These are phyloP conservation scores for Curvularia sp. DNA, from an alignment of 2,329 filamentous ascomycete species.

Conservation along the genomic window DNA sequence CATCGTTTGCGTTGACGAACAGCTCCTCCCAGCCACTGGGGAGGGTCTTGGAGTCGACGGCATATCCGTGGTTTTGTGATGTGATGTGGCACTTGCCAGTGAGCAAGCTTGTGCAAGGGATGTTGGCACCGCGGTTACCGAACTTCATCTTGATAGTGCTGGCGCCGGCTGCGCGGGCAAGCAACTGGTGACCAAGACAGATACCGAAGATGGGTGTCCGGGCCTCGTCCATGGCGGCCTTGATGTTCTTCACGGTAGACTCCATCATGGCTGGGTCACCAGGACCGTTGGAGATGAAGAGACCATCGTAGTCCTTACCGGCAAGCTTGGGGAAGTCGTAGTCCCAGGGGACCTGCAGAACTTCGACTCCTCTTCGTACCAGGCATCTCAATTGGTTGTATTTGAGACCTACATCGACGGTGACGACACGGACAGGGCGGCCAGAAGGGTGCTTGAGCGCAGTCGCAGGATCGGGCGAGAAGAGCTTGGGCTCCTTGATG, in stretches of 20 bases:
- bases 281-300: conserved; percentile 97
- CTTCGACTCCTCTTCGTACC: conserved; percentile 87
- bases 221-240: conserved; percentile 76
- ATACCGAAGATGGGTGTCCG: conserved; percentile 93
- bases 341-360: conserved; percentile 94
- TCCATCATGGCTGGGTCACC: conserved; percentile 90
- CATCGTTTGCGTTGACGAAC: conserved; percentile 97
- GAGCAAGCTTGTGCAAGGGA: conserved; percentile 94
- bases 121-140: conserved; percentile 97
- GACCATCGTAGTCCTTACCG: conserved; percentile 87
- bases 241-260: conserved; percentile 79
- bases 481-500: conserved; percentile 83
- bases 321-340: conserved; percentile 82
- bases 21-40: conserved; percentile 86
- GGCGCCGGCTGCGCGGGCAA: conserved; percentile 86
- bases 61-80: conserved; percentile 97
- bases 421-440: conserved; percentile 83
- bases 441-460: conserved; percentile 88
- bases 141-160: conserved; percentile 97
- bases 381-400: conserved; percentile 97
- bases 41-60: conserved; percentile 81
- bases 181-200: conserved; percentile 91
- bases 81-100: conserved; percentile 98
- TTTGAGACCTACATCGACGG: conserved; percentile 96
- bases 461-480: conserved; percentile 73